These are phyloP conservation scores for Neofusicoccum laricinum DNA, from an alignment of 2,329 filamentous ascomycete species.

Conservation along the genomic window DNA sequence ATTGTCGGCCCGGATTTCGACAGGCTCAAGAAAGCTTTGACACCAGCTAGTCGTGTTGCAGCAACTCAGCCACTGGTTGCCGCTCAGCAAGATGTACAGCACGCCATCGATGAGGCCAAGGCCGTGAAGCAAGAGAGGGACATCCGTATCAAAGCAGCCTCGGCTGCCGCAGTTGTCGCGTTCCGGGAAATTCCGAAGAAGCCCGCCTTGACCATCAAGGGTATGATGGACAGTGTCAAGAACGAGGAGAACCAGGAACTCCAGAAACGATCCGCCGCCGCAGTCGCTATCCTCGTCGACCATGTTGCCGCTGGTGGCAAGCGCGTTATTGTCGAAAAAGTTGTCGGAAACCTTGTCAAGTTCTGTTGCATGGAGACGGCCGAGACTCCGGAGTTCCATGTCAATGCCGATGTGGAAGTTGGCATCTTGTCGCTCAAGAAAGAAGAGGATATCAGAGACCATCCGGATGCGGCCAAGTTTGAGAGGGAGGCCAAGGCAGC, in stretches of 20 bases:
- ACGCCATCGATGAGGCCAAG: slow-evolving; percentile 77
- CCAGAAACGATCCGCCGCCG: slow-evolving; percentile 80
- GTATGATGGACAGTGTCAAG: slow-evolving; percentile 97
- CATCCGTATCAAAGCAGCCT: slow-evolving; percentile 78
- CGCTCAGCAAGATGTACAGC: slow-evolving; percentile 66
- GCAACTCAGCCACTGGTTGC: slow-evolving; percentile 76
- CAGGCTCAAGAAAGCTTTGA: slow-evolving; percentile 80
- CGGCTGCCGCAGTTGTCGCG: slow-evolving; percentile 84
- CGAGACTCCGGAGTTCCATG: slow-evolving; percentile 91
- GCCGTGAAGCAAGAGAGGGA: slow-evolving; percentile 78
- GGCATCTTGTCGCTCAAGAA: slow-evolving; percentile 92
- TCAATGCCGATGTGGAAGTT: slow-evolving; percentile 73
- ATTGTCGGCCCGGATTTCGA: slow-evolving; percentile 84
- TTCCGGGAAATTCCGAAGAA: slow-evolving; percentile 88
- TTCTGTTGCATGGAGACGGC: slow-evolving; percentile 98
- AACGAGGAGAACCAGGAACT: slow-evolving; percentile 87
- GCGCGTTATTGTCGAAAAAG: slow-evolving; percentile 86
- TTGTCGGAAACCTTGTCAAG: slow-evolving; percentile 92
- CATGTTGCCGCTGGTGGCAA: slow-evolving; percentile 79
- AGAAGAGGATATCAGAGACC: slow-evolving; percentile 92
- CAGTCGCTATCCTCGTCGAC: slow-evolving; percentile 81
- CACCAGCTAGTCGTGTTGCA: slow-evolving; percentile 82
- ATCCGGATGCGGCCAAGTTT: slow-evolving; percentile 85
- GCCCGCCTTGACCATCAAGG: slow-evolving; percentile 87
- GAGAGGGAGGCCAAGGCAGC: slow-evolving; percentile 86